These are phyloP conservation scores for Kodamaea nitidulidarum DNA, from an alignment of 805 yeast species.

Conservation along the genomic window DNA sequence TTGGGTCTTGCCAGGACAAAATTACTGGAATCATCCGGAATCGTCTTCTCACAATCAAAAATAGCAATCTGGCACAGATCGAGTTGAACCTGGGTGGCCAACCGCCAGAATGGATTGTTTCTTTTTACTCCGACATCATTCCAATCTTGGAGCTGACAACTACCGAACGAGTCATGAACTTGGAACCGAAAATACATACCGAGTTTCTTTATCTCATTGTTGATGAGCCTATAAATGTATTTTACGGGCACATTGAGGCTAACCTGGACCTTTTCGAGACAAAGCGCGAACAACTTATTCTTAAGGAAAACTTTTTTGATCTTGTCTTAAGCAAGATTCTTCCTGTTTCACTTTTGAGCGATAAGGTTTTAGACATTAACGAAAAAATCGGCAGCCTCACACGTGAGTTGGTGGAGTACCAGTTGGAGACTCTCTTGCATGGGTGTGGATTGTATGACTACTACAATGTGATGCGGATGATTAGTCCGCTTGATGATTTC, in stretches of 20 bases:
- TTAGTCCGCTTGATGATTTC: constrained; percentile 60
- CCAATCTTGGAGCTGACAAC: constrained; percentile 47
- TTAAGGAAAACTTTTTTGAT: constrained; percentile 59
- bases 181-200: constrained; percentile 31
- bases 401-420: constrained; percentile 39
- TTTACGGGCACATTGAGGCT: constrained; percentile 29
- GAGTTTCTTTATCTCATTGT: constrained; percentile 41
- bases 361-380: constrained; percentile 33
- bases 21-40: constrained; percentile 23
- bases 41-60: constrained; percentile 28
- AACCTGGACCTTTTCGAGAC: constrained; percentile 22
- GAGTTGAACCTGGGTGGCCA: constrained; percentile 53
- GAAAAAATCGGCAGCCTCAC: constrained; percentile 32
- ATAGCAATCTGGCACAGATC: constrained; percentile 37
- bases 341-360: constrained; percentile 38
- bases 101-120: constrained; percentile 81
- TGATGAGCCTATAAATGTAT: constrained; percentile 42
- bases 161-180: constrained; percentile 39
- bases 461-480: constrained; percentile 64
- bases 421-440: constrained; percentile 45
- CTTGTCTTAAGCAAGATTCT: constrained; percentile 51
- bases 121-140: constrained; percentile 58
- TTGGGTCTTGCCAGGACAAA: constrained; percentile 24
- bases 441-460: constrained; percentile 56
- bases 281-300: constrained; percentile 38